Base-by-base conservation (phyloP, 306 rosid genomes). In the Ormosia semicastrata region DNA sequence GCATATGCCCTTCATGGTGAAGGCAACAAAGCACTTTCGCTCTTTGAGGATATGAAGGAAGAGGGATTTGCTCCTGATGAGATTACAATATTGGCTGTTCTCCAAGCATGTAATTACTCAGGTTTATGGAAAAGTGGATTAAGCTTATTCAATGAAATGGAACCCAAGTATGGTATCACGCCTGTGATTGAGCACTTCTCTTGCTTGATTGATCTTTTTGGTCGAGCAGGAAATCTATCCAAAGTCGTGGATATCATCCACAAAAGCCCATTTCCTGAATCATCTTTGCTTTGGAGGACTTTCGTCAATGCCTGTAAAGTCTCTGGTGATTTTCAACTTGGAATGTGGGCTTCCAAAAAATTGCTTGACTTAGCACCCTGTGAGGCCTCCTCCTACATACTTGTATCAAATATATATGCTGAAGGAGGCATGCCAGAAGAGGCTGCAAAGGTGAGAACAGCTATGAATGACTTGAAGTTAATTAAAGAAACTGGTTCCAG, bases 41-140 rank as follows among this genome's bases (percentile, higher is more conserved):
- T 87, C 30, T 87, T 89, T 66, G 85, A 83, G 59, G 76, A 78
- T 10, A 87, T 83, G 92, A 83, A 70, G 84, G 72, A 78, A 71
- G 66, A 81, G 64, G 89, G 90, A 47, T 87, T 83, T 81, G 15
- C 64, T 68, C 88, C 93, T 36, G 89, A 86, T 81, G 86, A 73
- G 78, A 69, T 86, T 65, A 84, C 91, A 7, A 15, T 81, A 7
- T 81, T 88, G 86, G 76, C 89, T 52, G 73, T 86, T 46, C 89
- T 88, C 83, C 91, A 88, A 83, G 89, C 89, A 64, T 88, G 88
- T 85, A 81, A 81, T 78, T 86, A 86, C 67, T 77, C 86, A 17
- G 83, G 91, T 66, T 71, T 81, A 78, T 88, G 88, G 86, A 83
- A 75, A 64, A 84, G n/a, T 43, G 89, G 91, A 53, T 32, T 86